Evolutionary conservation across 2,329 filamentous ascomycete species (phyloP).

Genomic region (Exutisphaerella laricina): DNA sequence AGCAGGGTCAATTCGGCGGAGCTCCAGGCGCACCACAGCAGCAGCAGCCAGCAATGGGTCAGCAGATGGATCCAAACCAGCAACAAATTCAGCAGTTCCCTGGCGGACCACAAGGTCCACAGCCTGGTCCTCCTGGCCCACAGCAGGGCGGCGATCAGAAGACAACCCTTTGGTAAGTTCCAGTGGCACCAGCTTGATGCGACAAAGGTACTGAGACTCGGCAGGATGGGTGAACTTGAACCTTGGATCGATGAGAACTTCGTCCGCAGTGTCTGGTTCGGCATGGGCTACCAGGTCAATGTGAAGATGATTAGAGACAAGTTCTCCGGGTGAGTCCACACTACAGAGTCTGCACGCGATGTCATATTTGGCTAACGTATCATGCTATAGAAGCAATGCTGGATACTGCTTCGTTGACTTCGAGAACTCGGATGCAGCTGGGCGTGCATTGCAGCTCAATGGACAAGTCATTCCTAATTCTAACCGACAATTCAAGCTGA

Average conservation of each 20-base stretch:
- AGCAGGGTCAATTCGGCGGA: conserved; percentile 43
- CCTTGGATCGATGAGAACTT: conserved; percentile 99
- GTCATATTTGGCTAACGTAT: conserved; percentile 8
- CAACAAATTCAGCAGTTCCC: conserved; percentile 35
- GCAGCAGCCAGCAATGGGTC: conserved; percentile 48
- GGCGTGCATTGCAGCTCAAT: conserved; percentile 85
- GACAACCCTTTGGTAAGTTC: conserved; percentile 49
- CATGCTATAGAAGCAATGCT: conserved; percentile 62
- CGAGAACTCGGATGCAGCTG: conserved; percentile 70
- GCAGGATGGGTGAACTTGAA: conserved; percentile 97
- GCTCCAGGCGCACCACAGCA: conserved; percentile 46
- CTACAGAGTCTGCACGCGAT: conserved; percentile 1
- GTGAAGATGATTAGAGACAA: conserved; percentile 99
- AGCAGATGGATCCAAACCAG: conserved; percentile 52
- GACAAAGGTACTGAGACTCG: conserved; percentile 7
- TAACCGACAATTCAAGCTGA: conserved; percentile 92
- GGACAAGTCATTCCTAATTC: conserved; percentile 89
- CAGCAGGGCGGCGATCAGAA: conserved; percentile 41
- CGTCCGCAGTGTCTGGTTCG: conserved; percentile 89
- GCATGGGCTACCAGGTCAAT: conserved; percentile 89
- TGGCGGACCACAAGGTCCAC: conserved; percentile 42
- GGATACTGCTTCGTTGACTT: conserved; percentile 99
- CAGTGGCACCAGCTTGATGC: background rate
- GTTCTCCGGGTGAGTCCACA: conserved; percentile 74
- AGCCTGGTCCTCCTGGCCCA: conserved; percentile 33